Evolutionary conservation across 1,139 yeast species (phyloP).

Genomic region (Suhomyces bribrorum): DNA sequence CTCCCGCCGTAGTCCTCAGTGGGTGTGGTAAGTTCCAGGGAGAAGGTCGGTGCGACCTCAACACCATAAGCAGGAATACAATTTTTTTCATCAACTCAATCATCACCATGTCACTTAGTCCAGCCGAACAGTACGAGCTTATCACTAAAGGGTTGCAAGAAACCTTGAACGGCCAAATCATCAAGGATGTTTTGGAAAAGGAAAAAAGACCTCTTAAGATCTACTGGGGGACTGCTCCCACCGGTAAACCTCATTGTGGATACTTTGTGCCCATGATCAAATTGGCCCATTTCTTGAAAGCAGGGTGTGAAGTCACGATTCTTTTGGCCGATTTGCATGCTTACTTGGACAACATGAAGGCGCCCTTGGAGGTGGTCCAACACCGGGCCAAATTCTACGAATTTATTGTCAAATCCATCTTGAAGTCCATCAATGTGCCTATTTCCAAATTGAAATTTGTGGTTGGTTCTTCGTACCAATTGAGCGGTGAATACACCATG

Average conservation of each 20-base stretch:
- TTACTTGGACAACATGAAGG: constrained; percentile 96
- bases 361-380: constrained; percentile 88
- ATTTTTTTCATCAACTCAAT: too few species aligned
- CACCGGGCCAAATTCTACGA: constrained; percentile 91
- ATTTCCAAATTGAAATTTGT: constrained; percentile 83
- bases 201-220: constrained; percentile 79
- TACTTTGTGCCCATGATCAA: constrained; percentile 98
- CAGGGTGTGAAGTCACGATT: constrained; percentile 94
- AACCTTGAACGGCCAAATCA: constrained; percentile 84
- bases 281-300: constrained; percentile 89
- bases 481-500: constrained; percentile 73
- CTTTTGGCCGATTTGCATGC: constrained; percentile 97
- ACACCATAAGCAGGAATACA: too few species aligned
- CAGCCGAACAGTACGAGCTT: constrained; percentile 70
- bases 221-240: constrained; percentile 93
- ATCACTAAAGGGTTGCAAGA: constrained; percentile 90
- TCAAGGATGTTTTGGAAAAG: constrained; percentile 77
- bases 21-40: too few species aligned
- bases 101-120: constrained; percentile 28
- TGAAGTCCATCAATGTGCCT: constrained; percentile 85
- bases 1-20: too few species aligned
- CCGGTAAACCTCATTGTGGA: constrained; percentile 98
- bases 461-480: constrained; percentile 87
- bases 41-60: too few species aligned
- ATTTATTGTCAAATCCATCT: constrained; percentile 75